A percentile compares a stretch with the other conserved stretches of the same genome.
phyloP scores from a whole-genome alignment of 352 stramenopile species.

The Blastocystis sp. region DNA sequence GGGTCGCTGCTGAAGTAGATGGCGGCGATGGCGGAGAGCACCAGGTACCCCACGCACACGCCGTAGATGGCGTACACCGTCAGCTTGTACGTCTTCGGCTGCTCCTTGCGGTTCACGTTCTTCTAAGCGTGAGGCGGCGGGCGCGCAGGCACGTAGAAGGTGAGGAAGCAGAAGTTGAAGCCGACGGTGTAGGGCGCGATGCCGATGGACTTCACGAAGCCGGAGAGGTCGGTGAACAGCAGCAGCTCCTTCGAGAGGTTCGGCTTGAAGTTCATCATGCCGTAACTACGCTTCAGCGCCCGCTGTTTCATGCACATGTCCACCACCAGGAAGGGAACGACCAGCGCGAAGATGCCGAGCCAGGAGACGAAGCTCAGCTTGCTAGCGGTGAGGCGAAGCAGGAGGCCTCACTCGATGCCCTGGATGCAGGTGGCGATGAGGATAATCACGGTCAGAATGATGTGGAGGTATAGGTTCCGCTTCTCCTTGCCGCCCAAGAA shows the following conservation, averaged over 20 bases:
- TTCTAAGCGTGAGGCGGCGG: neutral
- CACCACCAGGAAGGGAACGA: neutral
- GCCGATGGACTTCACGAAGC: neutral
- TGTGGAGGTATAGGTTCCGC: neutral
- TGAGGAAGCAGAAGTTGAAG: neutral
- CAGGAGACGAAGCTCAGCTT: neutral
- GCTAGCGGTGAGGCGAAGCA: neutral
- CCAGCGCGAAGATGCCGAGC: neutral
- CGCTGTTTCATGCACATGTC: neutral
- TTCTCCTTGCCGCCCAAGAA: constrained; percentile 21
- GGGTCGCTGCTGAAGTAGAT: neutral
- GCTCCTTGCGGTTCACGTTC: neutral
- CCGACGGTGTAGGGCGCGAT: neutral
- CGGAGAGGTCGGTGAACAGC: neutral
- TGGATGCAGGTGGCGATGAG: neutral
- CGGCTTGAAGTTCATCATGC: neutral
- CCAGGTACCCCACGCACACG: neutral
- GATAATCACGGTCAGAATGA: neutral
- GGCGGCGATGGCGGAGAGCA: neutral
- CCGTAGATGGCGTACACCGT: neutral
- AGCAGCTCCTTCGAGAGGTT: neutral
- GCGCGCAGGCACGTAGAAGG: neutral
- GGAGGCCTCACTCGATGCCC: neutral
- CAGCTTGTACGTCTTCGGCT: neutral
- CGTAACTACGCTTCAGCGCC: neutral